These are phyloP conservation scores for Botrytis paeoniae DNA, from an alignment of 2,329 filamentous ascomycete genomes.

Conservation along the genomic window DNA sequence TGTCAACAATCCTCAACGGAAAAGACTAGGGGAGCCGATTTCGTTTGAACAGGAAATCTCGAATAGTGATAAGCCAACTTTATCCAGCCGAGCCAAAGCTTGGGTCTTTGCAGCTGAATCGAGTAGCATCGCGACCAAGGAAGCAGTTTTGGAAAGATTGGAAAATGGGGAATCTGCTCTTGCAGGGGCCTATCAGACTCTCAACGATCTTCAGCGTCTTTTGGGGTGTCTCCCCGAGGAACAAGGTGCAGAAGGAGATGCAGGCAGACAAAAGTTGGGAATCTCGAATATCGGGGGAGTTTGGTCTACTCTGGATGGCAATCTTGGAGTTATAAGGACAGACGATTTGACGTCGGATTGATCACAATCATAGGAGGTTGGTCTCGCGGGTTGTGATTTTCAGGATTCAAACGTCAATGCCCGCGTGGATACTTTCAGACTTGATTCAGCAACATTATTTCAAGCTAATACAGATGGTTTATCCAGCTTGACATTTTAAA, in stretches of 20 bases:
- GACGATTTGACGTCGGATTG: constrained; percentile 19
- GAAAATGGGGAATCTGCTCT: constrained; percentile 57
- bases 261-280: constrained; percentile 7
- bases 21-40: constrained; percentile 37
- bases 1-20: constrained; percentile 27
- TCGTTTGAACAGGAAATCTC: constrained; percentile 47
- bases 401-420: background rate
- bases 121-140: constrained; percentile 57
- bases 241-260: constrained; percentile 10
- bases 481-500: background rate
- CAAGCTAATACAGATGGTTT: background rate
- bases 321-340: constrained; percentile 35
- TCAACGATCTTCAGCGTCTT: constrained; percentile 51
- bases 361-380: background rate
- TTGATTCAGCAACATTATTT: background rate
- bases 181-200: constrained; percentile 48
- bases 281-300: constrained; percentile 25
- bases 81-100: constrained; percentile 47
- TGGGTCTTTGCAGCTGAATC: constrained; percentile 61
- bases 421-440: background rate
- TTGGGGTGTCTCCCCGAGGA: constrained; percentile 40
- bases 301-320: constrained; percentile 36
- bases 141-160: constrained; percentile 57
- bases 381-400: background rate
- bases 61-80: constrained; percentile 41